These are phyloP conservation scores for Pseudopediastrum boryanum DNA, from an alignment of 139 green algal genomes.

Conservation along the genomic window DNA sequence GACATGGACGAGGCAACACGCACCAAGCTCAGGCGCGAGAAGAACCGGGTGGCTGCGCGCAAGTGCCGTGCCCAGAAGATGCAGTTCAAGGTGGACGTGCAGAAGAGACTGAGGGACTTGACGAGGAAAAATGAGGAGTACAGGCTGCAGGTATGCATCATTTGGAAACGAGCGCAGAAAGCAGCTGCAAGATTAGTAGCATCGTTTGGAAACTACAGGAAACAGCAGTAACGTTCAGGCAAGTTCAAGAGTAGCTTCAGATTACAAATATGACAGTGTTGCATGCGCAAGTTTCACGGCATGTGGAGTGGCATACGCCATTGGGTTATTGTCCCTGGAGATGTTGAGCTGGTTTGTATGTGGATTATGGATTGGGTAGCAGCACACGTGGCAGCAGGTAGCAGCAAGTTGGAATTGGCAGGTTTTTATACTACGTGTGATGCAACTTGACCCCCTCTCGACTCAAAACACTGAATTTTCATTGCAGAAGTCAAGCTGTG, in stretches of 20 bases:
- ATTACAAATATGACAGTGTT: no score
- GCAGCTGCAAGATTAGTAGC: neutral
- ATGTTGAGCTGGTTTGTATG: no score
- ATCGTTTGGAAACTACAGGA: neutral
- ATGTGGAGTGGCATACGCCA: neutral
- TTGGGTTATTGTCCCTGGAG: no score
- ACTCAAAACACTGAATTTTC: no score
- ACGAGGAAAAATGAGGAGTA: slow-evolving; percentile 5
- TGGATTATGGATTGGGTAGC: no score
- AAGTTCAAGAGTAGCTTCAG: no score
- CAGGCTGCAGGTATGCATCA: neutral
- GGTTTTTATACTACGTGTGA: no score
- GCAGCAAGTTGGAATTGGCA: neutral
- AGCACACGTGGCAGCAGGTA: neutral
- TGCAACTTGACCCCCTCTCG: no score
- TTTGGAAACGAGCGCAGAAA: neutral
- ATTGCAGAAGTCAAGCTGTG: no score
- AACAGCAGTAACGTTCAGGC: neutral
- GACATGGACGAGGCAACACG: slow-evolving; percentile 29
- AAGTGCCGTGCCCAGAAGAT: slow-evolving; percentile 37
- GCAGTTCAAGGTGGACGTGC: slow-evolving; percentile 3
- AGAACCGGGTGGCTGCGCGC: slow-evolving; percentile 50
- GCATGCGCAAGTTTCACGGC: no score
- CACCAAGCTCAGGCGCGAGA: slow-evolving; percentile 36
- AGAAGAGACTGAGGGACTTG: neutral